Evolutionary conservation across 495 filamentous ascomycete genomes (phyloP).

Genomic region (Parathielavia hyrcaniae): DNA sequence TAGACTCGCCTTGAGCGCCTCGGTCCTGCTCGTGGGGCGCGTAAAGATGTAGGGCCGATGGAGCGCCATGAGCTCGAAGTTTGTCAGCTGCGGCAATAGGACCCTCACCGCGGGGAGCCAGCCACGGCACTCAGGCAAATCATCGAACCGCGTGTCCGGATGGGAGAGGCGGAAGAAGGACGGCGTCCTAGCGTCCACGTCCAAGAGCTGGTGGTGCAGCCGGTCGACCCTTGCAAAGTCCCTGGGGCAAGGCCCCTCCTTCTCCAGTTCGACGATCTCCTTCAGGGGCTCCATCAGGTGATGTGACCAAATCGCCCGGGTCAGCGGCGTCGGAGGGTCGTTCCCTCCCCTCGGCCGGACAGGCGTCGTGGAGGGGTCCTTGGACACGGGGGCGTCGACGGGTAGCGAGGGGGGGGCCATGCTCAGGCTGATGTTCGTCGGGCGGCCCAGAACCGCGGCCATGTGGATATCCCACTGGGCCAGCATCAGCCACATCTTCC

Average conservation of each 20-base stretch:
- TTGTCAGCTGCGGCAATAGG: constrained; percentile 41
- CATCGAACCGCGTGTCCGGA: constrained; percentile 51
- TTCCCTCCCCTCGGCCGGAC: constrained; percentile 32
- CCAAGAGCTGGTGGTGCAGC: constrained; percentile 46
- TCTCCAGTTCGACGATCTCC: constrained; percentile 43
- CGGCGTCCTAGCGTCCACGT: constrained; percentile 44
- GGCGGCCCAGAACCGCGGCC: constrained; percentile 52
- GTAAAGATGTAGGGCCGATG: constrained; percentile 60
- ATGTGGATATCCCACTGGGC: constrained; percentile 56
- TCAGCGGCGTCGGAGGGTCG: constrained; percentile 42
- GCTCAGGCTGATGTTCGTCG: constrained; percentile 47
- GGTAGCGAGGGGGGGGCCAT: constrained; percentile 38
- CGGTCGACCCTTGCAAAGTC: constrained; percentile 49
- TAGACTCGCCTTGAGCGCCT: constrained; percentile 50
- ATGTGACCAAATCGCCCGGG: constrained; percentile 36
- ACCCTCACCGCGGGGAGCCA: constrained; percentile 49
- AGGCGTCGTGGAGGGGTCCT: constrained; percentile 31
- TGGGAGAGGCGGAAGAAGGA: constrained; percentile 48
- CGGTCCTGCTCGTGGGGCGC: constrained; percentile 42
- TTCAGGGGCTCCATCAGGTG: constrained; percentile 31
- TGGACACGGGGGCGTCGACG: constrained; percentile 35
- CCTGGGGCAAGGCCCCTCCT: constrained; percentile 46
- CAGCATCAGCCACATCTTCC: constrained; percentile 52
- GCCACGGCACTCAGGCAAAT: constrained; percentile 38
- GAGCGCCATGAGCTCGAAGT: constrained; percentile 53